Evolutionary conservation across 495 filamentous ascomycete genomes (phyloP), one percentile per base, ranked within the genome.

Genomic region (Penicillium dipodomyicola): DNA sequence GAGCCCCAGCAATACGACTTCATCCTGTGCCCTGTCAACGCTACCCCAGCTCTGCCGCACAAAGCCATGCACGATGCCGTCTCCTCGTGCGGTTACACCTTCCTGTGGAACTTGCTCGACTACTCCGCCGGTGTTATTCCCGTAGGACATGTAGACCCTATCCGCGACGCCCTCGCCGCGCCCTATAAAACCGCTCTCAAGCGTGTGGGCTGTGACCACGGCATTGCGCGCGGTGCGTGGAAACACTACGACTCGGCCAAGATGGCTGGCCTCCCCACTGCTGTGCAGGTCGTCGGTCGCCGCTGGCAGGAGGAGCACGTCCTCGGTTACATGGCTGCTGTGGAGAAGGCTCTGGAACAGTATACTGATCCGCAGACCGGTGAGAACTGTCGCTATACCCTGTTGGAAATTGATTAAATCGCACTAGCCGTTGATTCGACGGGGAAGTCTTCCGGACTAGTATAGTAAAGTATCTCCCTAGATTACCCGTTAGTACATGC

Each of bases 231-330:
- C 19, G 90, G 92, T 7, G 92, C 90, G 0, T 97, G 94, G 77
- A 88, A 84, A 67, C 84, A 91, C 64, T 98, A 97, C 65, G 85
- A 97, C 66, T 87, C 91, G 0, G 71, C 75, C 5, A 82, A 79
- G 52, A 97, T 97, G 91, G 84, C 89, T 35, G 92, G 91, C 5
- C 75, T 97, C 57, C 92, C 93, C 0, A 91, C 96, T 3, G 92
- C 80, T 0, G 83, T 96, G 35, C 94, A 97, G 71, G 77, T 97
- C 6, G 87, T 96, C 1, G 92, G 91, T 8, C 81, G 87, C 53
- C 79, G 92, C 30, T 79, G 96, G 67, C 82, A 96, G 69, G 93
- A 98, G 70, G 94, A 97, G 78, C 95, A 95, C 74, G 90, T 96
- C 12, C 72, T 96, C 57, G 87, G 87, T 0, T 79, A 89, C 20